phyloP scores from a whole-genome alignment of 129 eudicot genomes.

The Lactuca saligna region DNA sequence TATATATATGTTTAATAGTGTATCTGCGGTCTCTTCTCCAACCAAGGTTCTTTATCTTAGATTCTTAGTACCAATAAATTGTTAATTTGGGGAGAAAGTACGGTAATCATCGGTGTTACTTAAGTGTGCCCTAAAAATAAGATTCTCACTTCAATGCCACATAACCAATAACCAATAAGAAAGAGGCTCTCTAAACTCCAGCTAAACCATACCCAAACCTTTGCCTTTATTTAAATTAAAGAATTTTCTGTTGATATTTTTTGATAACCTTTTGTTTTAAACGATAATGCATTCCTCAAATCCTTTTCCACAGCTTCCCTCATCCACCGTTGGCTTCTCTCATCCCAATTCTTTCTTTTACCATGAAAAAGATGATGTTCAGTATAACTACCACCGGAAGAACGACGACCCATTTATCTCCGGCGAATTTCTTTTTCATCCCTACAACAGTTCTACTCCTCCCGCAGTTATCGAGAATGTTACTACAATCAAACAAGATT shows the following conservation, averaged over 20 bases:
- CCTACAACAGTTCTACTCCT: background rate
- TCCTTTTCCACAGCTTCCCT: constrained; percentile 14
- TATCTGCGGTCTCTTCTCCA: too few species aligned
- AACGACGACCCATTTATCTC: constrained; percentile 1
- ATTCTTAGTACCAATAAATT: too few species aligned
- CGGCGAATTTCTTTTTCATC: background rate
- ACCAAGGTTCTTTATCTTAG: too few species aligned
- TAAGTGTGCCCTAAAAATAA: background rate
- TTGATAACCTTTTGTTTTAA: background rate
- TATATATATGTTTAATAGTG: too few species aligned
- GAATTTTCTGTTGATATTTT: background rate
- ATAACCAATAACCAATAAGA: background rate
- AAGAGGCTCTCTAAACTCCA: background rate
- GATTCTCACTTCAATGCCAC: background rate
- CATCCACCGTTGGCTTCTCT: constrained; percentile 10
- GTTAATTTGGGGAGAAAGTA: too few species aligned
- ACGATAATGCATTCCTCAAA: constrained; percentile 26
- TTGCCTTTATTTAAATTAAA: background rate
- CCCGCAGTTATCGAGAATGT: background rate
- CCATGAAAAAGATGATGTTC: constrained; percentile 10
- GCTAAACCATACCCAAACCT: background rate
- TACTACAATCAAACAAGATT: background rate
- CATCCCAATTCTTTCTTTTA: constrained; percentile 12
- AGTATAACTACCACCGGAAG: constrained; percentile 13
- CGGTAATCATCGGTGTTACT: too few species aligned